phyloP scores from a whole-genome alignment of 140 eudicot species.

The Stevia rebaudiana region DNA sequence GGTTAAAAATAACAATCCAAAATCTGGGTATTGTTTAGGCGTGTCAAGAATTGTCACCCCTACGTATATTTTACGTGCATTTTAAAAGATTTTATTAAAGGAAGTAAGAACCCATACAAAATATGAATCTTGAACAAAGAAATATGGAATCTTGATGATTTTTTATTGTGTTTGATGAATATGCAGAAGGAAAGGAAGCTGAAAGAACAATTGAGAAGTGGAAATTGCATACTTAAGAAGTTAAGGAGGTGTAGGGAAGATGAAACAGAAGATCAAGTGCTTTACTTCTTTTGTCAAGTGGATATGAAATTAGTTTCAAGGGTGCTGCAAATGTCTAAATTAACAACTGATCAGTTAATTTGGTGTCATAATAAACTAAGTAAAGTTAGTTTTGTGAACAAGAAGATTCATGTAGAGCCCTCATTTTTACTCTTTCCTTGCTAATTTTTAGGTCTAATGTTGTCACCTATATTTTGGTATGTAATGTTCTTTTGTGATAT shows the following conservation, averaged over 20 bases:
- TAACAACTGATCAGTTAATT: constrained; percentile 65
- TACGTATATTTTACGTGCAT: neutral
- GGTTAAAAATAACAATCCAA: too few relatives aligned
- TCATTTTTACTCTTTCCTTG: constrained; percentile 90
- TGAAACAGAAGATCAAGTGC: constrained; percentile 52
- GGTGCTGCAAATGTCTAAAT: constrained; percentile 68
- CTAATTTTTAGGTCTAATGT: constrained; percentile 28
- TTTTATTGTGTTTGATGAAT: neutral
- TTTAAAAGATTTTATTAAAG: neutral
- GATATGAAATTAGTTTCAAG: constrained; percentile 75
- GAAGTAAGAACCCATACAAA: neutral
- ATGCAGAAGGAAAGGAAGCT: constrained; percentile 82
- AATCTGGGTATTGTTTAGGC: too few relatives aligned
- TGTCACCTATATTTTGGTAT: neutral
- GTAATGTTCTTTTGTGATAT: neutral
- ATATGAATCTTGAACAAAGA: neutral
- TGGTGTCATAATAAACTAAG: constrained; percentile 82
- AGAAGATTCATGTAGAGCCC: constrained; percentile 64
- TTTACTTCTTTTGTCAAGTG: constrained; percentile 80
- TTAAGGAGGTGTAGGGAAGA: constrained; percentile 41
- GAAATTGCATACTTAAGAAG: constrained; percentile 62
- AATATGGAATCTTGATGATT: neutral
- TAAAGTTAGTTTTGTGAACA: constrained; percentile 55
- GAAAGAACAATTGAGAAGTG: constrained; percentile 57
- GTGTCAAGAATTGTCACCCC: neutral